Evolutionary conservation across 2,329 filamentous ascomycete genomes (phyloP).

Genomic region (Cercospora citrullina): DNA sequence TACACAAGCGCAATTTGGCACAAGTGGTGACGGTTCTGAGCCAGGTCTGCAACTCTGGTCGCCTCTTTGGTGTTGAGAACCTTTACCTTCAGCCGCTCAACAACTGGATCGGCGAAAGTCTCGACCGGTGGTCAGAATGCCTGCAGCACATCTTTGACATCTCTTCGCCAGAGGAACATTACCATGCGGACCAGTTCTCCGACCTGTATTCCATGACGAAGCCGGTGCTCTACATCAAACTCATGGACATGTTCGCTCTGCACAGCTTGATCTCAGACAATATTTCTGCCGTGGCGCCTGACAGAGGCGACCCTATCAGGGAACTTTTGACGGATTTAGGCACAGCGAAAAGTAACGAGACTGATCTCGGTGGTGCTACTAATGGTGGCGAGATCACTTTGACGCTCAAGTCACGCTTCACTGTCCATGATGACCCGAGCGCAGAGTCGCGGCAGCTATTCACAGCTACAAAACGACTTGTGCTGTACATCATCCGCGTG

Average conservation of each 20-base stretch:
- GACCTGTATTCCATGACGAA: constrained; percentile 95
- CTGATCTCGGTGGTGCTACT: constrained; percentile 54
- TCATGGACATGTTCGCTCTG: constrained; percentile 94
- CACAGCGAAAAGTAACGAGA: constrained; percentile 94
- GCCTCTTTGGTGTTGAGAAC: constrained; percentile 89
- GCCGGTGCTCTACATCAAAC: constrained; percentile 98
- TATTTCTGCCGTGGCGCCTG: constrained; percentile 72
- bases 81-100: constrained; percentile 95
- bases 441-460: constrained; percentile 89
- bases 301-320: constrained; percentile 80
- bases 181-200: constrained; percentile 98
- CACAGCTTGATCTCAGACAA: constrained; percentile 84
- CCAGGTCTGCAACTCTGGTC: constrained; percentile 82
- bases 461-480: constrained; percentile 97
- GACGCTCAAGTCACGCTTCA: constrained; percentile 39
- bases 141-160: constrained; percentile 78
- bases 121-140: constrained; percentile 74
- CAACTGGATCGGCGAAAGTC: constrained; percentile 81
- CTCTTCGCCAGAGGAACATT: constrained; percentile 82
- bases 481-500: constrained; percentile 95
- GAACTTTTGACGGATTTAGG: constrained; percentile 93
- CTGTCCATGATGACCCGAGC: constrained; percentile 69
- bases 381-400: constrained; percentile 39
- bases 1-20: constrained; percentile 87
- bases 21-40: constrained; percentile 90